A percentile compares a stretch with the other conserved stretches of the same genome.
These are phyloP conservation scores for Pigoraptor vietnamica DNA, from an alignment of 78 protist species.

Conservation along the genomic window DNA sequence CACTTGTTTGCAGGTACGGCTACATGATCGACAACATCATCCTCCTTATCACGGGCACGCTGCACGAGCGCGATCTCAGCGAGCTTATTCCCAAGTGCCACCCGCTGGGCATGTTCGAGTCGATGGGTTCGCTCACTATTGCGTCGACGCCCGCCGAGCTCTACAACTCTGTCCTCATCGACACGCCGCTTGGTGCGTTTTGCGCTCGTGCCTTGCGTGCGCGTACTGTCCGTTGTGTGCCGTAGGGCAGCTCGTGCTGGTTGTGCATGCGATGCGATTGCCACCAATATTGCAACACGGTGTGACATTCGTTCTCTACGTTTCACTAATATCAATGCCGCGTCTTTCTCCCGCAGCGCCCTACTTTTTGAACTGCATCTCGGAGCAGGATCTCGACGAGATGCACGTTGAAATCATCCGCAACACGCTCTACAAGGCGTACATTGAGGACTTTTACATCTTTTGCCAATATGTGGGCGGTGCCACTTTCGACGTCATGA, in stretches of 20 bases:
- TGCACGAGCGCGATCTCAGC: slow-evolving; percentile 76
- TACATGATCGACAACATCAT: slow-evolving; percentile 98
- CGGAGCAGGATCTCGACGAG: slow-evolving; percentile 87
- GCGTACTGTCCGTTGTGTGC: neutral
- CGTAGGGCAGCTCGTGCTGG: neutral
- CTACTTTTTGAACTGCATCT: slow-evolving; percentile 47
- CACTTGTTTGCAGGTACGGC: slow-evolving; percentile 43
- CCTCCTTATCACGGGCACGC: slow-evolving; percentile 88
- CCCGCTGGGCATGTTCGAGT: slow-evolving; percentile 91
- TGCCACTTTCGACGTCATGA: slow-evolving; percentile 76
- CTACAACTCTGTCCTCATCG: slow-evolving; percentile 86
- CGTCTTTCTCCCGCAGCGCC: slow-evolving; percentile 32
- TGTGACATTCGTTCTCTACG: neutral
- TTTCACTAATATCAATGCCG: too few relatives aligned
- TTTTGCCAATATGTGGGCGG: slow-evolving; percentile 83
- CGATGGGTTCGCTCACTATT: slow-evolving; percentile 70
- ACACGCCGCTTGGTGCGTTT: slow-evolving; percentile 84
- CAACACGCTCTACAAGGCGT: slow-evolving; percentile 86
- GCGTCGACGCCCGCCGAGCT: slow-evolving; percentile 76
- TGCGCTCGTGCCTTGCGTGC: neutral
- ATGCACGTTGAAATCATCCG: slow-evolving; percentile 92
- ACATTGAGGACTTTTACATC: slow-evolving; percentile 92
- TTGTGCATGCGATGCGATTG: neutral
- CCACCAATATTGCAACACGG: neutral
- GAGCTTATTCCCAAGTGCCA: slow-evolving; percentile 90